phyloP scores from a whole-genome alignment of 2,329 filamentous ascomycete species.

The Pseudogymnoascus sp. region DNA sequence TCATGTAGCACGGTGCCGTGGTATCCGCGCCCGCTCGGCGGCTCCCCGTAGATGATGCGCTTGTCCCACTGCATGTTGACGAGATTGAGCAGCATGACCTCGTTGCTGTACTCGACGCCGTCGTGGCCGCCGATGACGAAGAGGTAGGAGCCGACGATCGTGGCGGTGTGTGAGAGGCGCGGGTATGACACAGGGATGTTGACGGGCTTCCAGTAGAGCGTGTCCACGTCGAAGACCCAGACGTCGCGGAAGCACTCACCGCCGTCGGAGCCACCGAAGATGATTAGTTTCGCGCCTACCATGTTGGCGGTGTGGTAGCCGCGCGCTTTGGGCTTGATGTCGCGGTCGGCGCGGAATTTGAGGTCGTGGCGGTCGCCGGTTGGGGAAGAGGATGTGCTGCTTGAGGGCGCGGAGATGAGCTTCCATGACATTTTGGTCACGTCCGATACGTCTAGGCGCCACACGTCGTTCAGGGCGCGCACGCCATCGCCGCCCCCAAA shows the following conservation, averaged over 20 bases:
- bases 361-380: slow-evolving; percentile 19
- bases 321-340: slow-evolving; percentile 53
- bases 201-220: slow-evolving; percentile 53
- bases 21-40: slow-evolving; percentile 59
- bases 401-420: slow-evolving; percentile 43
- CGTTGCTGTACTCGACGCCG: slow-evolving; percentile 63
- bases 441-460: slow-evolving; percentile 64
- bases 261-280: slow-evolving; percentile 64
- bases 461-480: slow-evolving; percentile 65
- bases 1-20: slow-evolving; percentile 62
- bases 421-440: slow-evolving; percentile 60
- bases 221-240: slow-evolving; percentile 66
- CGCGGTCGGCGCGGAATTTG: slow-evolving; percentile 19
- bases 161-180: slow-evolving; percentile 62
- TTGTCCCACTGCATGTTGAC: slow-evolving; percentile 71
- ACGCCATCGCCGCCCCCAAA: slow-evolving; percentile 66
- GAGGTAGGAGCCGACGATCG: slow-evolving; percentile 63
- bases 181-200: slow-evolving; percentile 53
- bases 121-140: slow-evolving; percentile 67
- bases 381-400: slow-evolving; percentile 19
- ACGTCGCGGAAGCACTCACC: slow-evolving; percentile 68
- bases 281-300: slow-evolving; percentile 65
- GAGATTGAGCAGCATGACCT: slow-evolving; percentile 62
- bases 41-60: slow-evolving; percentile 56
- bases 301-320: slow-evolving; percentile 70